Base-by-base conservation (phyloP, 2,329 filamentous ascomycete genomes). In the Purpureocillium takamizusanense region DNA sequence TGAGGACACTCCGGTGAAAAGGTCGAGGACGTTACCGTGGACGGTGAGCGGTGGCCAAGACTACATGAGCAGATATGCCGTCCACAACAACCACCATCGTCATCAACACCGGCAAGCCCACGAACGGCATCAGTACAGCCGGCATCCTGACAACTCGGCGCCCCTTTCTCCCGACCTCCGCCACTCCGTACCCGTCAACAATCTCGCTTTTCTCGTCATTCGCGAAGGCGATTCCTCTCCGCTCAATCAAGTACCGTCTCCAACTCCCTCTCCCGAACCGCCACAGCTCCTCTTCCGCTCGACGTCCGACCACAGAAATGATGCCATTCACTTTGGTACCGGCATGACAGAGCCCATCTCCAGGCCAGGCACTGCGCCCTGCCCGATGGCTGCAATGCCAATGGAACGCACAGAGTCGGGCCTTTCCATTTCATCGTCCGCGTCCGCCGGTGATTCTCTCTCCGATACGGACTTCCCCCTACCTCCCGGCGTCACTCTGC, bases 381-480 rank as follows among this genome's bases (percentile, higher is more conserved):
- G 12, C 36, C 36, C 30, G 23, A 30, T 35, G 25, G 28, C 36
- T 8, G 12, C 28, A 9, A 10, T 30, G 8, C 44, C 54, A 21
- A 65, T 72, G 61, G 70, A 74, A 46, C 61, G 67, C 21, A 74
- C 70, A 21, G 62, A 25, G 21, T 25, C 21, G 10, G 21, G 21
- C 21, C 10, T 25, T 6, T 25, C 21, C 21, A 25, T 25, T 10
- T 25, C 21, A 25, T 25, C 21, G 21, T 62, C 68, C 37, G 56
- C 56, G 13, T 45, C 48, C 2, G 54, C 56, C 7, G 40, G 42
- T 21, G 35, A 47, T 4, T 55, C 59, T 18, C 51, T 56, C 31
- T 53, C 55, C 7, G 13, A 12, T 11, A 32, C 29, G 13, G 30
- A 36, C 25, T 36, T 31, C 15, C 54, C 37, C 7, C 29, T 11